These are phyloP conservation scores for Pyrus bretschneideri DNA, from an alignment of 306 rosid genomes.

Conservation along the genomic window DNA sequence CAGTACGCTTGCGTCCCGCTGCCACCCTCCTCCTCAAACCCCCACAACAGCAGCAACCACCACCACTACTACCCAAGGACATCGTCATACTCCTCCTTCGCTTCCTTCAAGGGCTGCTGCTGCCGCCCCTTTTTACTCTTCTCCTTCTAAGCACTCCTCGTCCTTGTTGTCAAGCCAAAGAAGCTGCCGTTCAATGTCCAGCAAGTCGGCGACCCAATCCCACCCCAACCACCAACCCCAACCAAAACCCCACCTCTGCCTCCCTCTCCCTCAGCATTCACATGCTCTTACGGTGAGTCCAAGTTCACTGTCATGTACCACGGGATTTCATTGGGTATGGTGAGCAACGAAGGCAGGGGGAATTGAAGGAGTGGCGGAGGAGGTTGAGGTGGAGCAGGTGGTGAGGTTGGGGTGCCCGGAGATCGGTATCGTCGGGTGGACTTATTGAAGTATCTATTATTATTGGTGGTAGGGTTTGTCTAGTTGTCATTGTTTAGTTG, in stretches of 20 bases:
- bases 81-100: constrained; percentile 36
- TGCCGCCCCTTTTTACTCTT: constrained; percentile 83
- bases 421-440: no score
- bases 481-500: no score
- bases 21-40: not conserved
- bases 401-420: no score
- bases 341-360: no score
- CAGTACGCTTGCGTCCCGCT: not conserved
- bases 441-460: no score
- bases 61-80: constrained; percentile 29
- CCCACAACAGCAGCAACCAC: constrained; percentile 1
- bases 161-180: constrained; percentile 80
- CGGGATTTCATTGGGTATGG: constrained; percentile 77
- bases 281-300: constrained; percentile 75
- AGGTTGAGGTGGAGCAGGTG: no score
- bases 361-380: no score
- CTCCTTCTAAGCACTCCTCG: constrained; percentile 71
- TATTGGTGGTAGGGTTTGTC: no score
- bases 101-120: constrained; percentile 81
- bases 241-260: constrained; percentile 27
- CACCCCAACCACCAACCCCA: not conserved
- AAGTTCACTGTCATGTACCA: constrained; percentile 85
- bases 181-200: constrained; percentile 90
- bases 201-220: constrained; percentile 51
- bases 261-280: constrained; percentile 67